Conservation (phyloP, 108 stramenopile species). For the Aurantiochytrium sp. region DNA sequence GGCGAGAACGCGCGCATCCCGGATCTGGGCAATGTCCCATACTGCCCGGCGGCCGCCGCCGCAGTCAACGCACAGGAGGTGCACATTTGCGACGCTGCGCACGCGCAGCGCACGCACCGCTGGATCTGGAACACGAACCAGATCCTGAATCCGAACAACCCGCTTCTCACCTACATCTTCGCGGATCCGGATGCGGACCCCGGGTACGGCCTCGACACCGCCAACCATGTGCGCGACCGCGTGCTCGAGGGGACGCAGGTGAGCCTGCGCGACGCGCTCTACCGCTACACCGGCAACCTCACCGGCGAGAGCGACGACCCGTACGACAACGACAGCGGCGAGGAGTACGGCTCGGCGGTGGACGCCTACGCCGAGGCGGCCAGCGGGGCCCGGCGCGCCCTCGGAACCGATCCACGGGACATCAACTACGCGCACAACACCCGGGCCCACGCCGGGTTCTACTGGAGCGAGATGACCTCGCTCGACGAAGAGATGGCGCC, state of each 20-base stretch:
- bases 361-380: not conserved
- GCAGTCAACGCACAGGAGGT: not conserved
- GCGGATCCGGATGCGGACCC: not conserved
- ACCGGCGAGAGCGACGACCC: not conserved
- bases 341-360: not conserved
- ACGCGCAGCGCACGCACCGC: not conserved
- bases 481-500: not conserved
- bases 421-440: not conserved
- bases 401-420: too few relatives aligned
- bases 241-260: not conserved
- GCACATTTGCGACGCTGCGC: not conserved
- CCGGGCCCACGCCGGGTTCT: not conserved
- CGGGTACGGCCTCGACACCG: not conserved
- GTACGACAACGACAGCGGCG: not conserved
- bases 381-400: not conserved
- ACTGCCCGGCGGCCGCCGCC: not conserved
- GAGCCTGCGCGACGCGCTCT: not conserved
- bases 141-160: not conserved
- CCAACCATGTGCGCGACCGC: not conserved
- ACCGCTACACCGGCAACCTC: not conserved
- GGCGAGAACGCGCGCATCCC: not conserved
- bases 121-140: not conserved
- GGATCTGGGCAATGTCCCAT: not conserved
- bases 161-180: not conserved
- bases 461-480: not conserved